Evolutionary conservation across 768 basidiomycete species (phyloP).

Genomic region (Leccinum pellstonianum): DNA sequence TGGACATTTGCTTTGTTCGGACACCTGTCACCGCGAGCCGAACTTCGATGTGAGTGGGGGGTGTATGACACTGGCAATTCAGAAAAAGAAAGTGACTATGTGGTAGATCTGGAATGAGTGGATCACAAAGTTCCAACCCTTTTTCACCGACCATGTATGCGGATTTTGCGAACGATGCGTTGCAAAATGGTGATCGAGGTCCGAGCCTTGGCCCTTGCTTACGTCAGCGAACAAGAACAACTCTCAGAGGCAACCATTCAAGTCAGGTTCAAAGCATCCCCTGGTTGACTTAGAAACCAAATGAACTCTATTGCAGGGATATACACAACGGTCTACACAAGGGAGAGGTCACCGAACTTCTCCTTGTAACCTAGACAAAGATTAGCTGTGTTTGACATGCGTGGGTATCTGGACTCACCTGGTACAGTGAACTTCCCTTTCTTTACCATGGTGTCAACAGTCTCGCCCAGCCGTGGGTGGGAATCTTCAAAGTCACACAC

Average conservation of each 20-base stretch:
- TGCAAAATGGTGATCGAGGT: not conserved
- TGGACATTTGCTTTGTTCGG: not conserved
- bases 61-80: not conserved
- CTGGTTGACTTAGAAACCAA: not conserved
- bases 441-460: conserved; percentile 92
- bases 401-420: conserved; percentile 44
- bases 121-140: not conserved
- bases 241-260: not conserved
- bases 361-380: conserved; percentile 74
- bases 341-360: conserved; percentile 93
- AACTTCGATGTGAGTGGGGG: no score
- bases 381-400: not conserved
- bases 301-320: conserved; percentile 23
- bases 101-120: not conserved
- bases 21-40: not conserved
- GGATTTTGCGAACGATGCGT: not conserved
- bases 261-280: not conserved
- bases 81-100: not conserved
- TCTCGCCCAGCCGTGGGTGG: conserved; percentile 87
- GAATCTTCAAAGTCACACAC: conserved; percentile 87
- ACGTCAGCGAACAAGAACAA: conserved; percentile 18
- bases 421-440: conserved; percentile 99
- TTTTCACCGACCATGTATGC: not conserved
- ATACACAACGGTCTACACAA: conserved; percentile 60
- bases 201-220: conserved; percentile 11